Base-by-base conservation (phyloP, 1,139 yeast species). In the Geotrichum histeridarum region DNA sequence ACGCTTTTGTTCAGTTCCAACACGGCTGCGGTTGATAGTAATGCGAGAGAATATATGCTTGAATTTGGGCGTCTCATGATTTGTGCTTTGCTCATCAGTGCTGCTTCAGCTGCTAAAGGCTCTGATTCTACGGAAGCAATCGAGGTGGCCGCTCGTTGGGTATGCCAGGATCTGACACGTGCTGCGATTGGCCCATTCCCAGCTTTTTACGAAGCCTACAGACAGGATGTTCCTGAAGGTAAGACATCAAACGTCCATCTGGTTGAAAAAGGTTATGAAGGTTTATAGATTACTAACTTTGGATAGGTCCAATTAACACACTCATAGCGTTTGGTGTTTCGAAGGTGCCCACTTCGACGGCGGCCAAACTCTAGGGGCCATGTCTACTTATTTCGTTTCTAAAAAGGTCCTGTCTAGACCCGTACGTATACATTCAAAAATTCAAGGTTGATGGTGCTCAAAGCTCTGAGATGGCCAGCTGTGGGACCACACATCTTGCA, bases 51-150 rank as follows among this genome's bases (percentile, higher is more conserved):
- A 14, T 45, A 57, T 27, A 58, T 63, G 33, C 55, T 64, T 37
- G 57, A 51, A 30, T 56, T 65, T n/a, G 67, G 63, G 9, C 61
- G 63, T 14, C 54, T 63, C 7, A 44, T 63, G 12, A 53, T 57
- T 15, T 47, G 61, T 3, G 53, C 61, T 15, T 54, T 65, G 31
- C 53, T 62, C 8, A 46, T 60, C 15, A 46, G 56, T 15, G 60
- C 60, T 48, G 61, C 62, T 0, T 48, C 55, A 6, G 54, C 53
- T 36, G 42, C 41, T 17, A 4, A 12, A 22, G 36, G 18, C 18
- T 7, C 42, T 14, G 22, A 38, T 8, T 8, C 47, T 4, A 42
- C 36, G 1, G 54, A 53, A 4, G 61, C 61, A 3, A 22, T 53
- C 1, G 64, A 61, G 33, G 47, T 54, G 15, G 60, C 64, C 4